Evolutionary conservation across 257 asterid species (phyloP), one percentile per base, ranked within the genome.

Genomic region (Fraxinus pennsylvanica): DNA sequence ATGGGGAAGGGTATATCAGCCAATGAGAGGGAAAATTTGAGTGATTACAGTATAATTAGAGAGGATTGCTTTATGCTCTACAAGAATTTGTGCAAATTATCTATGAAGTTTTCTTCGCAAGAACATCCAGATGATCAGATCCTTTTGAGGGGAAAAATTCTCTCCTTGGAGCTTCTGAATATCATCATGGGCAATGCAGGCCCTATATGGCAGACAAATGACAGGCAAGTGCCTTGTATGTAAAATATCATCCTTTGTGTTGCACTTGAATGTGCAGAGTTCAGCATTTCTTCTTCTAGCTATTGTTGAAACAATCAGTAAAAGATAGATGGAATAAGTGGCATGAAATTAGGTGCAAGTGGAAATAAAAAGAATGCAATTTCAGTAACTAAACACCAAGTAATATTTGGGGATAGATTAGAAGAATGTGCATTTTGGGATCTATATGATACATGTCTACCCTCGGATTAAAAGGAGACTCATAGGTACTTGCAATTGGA

Each of bases 81-180:
- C 90, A 96, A 96, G 94, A 96, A 96, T 83, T 82, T 96, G 78
- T 93, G 99, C 92, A 96, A 96, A 78, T 83, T 96, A 80, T 96
- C 99, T 59, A 96, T 96, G 99, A 96, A 96, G 73, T 92, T 92
- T 81, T 92, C 99, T 2, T 88, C 97, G 6, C 94, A 90, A 82
- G 98, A 96, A 86, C 89, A 86, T 80, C 79, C 90, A 5, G 98
- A 93, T 85, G 99, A 96, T 85, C 98, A 96, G 81, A 93, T 96
- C 81, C 92, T 96, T 72, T 80, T 96, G 85, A 92, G 97, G 86
- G 99, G 99, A 36, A 96, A 96, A 82, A 83, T 91, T 38, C 89
- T 96, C 32, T 96, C 99, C 29, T 78, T 96, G 90, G 99, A 96
- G 91, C 98, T 96, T 85, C 86, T 96, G 82, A 93, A 96, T 81